Percentiles rank a stretch among this genome's conserved stretches.
Evolutionary conservation across 768 basidiomycete species (phyloP).

Genomic region (Lentinula detonsa): DNA sequence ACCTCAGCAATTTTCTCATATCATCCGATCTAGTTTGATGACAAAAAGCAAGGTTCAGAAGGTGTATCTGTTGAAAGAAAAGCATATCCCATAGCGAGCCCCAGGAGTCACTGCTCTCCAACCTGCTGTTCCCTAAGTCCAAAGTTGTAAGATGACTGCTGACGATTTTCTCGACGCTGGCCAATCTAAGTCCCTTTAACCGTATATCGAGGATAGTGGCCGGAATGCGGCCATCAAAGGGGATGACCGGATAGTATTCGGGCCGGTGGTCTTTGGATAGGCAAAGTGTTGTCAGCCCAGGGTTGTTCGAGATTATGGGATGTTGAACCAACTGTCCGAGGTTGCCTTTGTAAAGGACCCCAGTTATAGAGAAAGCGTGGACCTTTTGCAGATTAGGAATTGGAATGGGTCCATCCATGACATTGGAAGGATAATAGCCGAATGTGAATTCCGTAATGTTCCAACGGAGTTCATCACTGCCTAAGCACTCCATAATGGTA

Average conservation of each 20-base stretch:
- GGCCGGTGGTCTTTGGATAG: neutral
- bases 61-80: neutral
- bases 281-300: neutral
- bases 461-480: neutral
- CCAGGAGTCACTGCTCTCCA: neutral
- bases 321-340: neutral
- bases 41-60: neutral
- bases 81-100: neutral
- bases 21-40: neutral
- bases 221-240: neutral
- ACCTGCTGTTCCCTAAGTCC: neutral
- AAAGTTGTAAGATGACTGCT: neutral
- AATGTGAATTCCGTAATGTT: neutral
- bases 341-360: neutral
- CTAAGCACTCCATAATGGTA: neutral
- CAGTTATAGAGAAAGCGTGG: neutral
- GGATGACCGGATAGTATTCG: neutral
- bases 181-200: neutral
- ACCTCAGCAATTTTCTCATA: neutral
- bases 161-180: neutral
- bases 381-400: neutral
- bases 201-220: neutral
- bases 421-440: neutral
- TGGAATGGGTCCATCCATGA: neutral
- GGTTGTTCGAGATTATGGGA: neutral